A percentile compares a stretch with the other conserved stretches of the same genome.
These are phyloP conservation scores for Venturia nashicola DNA, from an alignment of 2,329 filamentous ascomycete genomes.

Conservation along the genomic window DNA sequence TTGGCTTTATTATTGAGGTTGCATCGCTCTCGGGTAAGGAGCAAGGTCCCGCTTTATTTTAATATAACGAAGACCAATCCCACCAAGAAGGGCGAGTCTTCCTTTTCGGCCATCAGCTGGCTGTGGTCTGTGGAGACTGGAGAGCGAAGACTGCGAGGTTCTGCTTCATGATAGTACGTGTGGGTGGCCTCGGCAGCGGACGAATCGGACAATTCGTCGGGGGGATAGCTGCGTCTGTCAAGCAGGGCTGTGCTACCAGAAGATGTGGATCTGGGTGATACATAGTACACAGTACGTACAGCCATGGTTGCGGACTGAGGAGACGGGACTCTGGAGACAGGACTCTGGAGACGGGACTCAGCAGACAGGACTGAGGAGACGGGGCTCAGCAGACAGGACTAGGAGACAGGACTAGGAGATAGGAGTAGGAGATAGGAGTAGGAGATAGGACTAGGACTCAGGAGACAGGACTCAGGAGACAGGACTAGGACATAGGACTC, in stretches of 20 bases:
- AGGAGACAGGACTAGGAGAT: no score
- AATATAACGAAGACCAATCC: background rate
- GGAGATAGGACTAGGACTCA: no score
- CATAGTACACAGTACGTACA: background rate
- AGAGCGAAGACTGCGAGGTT: background rate
- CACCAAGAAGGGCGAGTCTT: background rate
- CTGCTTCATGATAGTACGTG: background rate
- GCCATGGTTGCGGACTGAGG: no score
- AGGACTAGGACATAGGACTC: no score
- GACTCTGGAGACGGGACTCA: no score
- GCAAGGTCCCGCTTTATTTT: background rate
- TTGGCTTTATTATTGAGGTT: conserved; percentile 5
- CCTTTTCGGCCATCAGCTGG: background rate
- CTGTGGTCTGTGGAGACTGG: background rate
- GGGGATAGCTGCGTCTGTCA: background rate
- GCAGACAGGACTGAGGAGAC: no score
- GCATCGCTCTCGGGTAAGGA: background rate
- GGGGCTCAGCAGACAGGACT: no score
- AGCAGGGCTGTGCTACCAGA: background rate
- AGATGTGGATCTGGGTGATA: background rate
- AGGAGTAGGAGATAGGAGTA: no score
- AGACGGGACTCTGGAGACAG: no score
- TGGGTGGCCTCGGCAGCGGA: background rate
- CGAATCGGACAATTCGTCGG: background rate
- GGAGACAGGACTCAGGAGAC: no score